phyloP scores from a whole-genome alignment of 2,329 filamentous ascomycete species.

The Trichoderma polysporum region DNA sequence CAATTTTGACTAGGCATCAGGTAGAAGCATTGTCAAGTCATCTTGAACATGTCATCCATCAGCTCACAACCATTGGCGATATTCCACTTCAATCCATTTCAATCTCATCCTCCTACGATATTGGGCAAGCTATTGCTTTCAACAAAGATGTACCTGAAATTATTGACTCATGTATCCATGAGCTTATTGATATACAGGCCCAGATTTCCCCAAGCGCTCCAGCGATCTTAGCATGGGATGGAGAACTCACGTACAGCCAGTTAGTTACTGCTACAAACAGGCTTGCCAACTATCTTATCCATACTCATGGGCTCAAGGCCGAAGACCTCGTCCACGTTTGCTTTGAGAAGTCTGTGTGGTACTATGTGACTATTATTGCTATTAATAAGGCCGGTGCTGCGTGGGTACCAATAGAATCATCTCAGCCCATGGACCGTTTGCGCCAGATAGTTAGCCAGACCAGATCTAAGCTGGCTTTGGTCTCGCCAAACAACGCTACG shows the following conservation, averaged over 20 bases:
- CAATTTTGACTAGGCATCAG: neutral
- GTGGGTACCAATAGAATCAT: conserved; percentile 21
- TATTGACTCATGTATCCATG: neutral
- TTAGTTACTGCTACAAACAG: conserved; percentile 24
- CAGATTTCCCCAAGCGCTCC: neutral
- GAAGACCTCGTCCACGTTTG: conserved; percentile 1
- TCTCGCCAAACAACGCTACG: neutral
- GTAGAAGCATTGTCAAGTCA: neutral
- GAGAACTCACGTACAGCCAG: conserved; percentile 41
- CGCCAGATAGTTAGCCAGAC: neutral
- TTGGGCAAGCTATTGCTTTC: neutral
- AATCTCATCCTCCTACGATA: neutral
- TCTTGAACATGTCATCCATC: neutral
- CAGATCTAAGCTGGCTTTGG: neutral
- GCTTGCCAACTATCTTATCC: conserved; percentile 19
- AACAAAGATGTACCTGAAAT: neutral
- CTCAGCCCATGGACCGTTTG: conserved; percentile 1
- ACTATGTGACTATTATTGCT: conserved; percentile 22
- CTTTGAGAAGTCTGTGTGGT: conserved; percentile 20
- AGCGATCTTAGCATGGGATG: conserved; percentile 11
- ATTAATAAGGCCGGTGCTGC: conserved; percentile 23
- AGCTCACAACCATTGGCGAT: neutral
- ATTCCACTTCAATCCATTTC: neutral
- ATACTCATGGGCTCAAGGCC: conserved; percentile 19
- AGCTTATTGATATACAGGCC: conserved; percentile 11